Evolutionary conservation across 768 basidiomycete genomes (phyloP), one percentile per base, ranked within the genome.

Genomic region (Lentinula raphanica): DNA sequence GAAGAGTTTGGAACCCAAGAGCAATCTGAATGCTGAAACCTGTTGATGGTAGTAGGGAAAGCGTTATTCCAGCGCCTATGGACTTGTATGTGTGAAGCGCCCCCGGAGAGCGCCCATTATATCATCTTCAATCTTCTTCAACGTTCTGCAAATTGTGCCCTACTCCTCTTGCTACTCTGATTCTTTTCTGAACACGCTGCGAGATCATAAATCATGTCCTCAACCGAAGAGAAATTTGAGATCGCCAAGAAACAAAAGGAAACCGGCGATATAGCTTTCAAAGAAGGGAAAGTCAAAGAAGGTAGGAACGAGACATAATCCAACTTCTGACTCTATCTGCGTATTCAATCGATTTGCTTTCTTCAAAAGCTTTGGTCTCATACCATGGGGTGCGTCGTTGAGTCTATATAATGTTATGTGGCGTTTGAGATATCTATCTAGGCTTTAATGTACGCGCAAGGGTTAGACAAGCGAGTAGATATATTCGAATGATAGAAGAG

Each of bases 371-470:
- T 56, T 72, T 93, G 27, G 72, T 79, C 66, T 76, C 76, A 1
- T 93, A 93, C 71, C 88, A 93, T 67, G 79, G 84, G 79, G 90
- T 90, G 64, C 60, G 62, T 58, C 9, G 35, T 23, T 42, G 28
- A 28, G 42, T 42, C 8, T 31, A 7, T 9, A 45, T 25, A 19
- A 12, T 19, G n/a, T 25, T 46, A 21, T 40, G 46, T 48, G 56
- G 58, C 53, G 46, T 63, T 56, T 65, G 46, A 62, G 59, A 55
- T 13, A 8, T 45, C 53, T 21, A 50, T 65, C 12, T 19, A 89
- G 90, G 74, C 90, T 23, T 72, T 91, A 53, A 75, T 91, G 77
- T 91, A 85, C 63, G 76, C 92, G 13, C 74, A 82, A 42, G 91
- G 91, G 21, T 69, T 93, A 49, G 86, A 91, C 77, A 92, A 88